Evolutionary conservation across 163 green algal species (phyloP).

Genomic region (Scenedesmus sp.): DNA sequence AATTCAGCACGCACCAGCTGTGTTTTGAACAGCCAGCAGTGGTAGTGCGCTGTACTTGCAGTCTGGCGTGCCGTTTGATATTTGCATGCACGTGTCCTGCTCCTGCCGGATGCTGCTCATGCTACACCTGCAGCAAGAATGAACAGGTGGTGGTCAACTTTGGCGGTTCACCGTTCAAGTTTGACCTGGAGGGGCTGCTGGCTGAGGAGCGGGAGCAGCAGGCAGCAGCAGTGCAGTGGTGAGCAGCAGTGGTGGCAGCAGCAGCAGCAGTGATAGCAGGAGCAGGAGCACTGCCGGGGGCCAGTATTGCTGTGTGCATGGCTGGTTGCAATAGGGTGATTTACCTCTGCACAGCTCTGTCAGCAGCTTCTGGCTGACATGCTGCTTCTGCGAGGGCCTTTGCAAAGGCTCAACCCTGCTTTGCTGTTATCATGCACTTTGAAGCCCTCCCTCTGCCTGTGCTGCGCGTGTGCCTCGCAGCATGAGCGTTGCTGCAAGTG

Average conservation of each 20-base stretch:
- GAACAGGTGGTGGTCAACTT: constrained; percentile 89
- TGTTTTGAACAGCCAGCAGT: background rate
- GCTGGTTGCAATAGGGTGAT: too few species aligned
- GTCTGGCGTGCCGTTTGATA: background rate
- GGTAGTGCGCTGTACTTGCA: background rate
- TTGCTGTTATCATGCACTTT: background rate
- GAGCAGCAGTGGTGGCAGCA: background rate
- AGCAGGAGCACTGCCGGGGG: constrained; percentile 17
- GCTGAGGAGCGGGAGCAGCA: constrained; percentile 47
- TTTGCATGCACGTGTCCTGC: background rate
- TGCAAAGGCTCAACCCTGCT: background rate
- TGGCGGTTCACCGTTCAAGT: constrained; percentile 84
- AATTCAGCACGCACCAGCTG: background rate
- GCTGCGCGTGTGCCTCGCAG: background rate
- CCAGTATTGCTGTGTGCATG: background rate
- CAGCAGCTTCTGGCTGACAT: background rate
- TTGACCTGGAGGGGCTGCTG: constrained; percentile 75
- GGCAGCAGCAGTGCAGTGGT: constrained; percentile 40
- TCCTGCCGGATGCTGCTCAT: background rate
- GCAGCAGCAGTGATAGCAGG: background rate
- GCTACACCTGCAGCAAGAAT: constrained; percentile 63
- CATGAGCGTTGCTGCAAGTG: constrained; percentile 52
- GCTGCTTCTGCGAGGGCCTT: background rate
- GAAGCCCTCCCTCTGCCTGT: background rate
- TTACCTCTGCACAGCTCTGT: background rate